phyloP scores from a whole-genome alignment of 163 green algal genomes.

The Volvox carteri region DNA sequence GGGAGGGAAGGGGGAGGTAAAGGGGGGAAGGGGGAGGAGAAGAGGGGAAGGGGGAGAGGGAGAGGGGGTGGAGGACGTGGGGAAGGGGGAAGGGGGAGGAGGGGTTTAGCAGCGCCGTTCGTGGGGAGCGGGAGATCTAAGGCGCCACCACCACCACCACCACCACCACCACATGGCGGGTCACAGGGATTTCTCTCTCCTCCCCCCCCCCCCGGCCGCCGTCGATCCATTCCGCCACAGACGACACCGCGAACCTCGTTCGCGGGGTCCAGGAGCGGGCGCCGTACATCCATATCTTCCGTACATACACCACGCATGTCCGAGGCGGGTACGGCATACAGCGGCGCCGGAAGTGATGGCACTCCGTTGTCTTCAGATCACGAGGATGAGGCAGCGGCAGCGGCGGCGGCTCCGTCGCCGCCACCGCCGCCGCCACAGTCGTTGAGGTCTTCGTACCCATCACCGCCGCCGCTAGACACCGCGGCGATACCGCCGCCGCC shows the following conservation, averaged over 20 bases:
- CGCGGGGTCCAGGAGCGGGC: not conserved
- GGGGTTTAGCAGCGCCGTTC: no score
- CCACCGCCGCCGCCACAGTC: not conserved
- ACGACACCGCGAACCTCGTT: not conserved
- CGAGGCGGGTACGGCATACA: not conserved
- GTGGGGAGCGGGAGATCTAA: no score
- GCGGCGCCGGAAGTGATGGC: not conserved
- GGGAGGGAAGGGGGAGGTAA: not conserved
- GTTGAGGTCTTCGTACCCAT: not conserved
- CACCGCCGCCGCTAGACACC: not conserved
- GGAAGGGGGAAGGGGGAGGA: not conserved
- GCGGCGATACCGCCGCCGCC: no score
- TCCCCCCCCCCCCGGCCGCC: not conserved
- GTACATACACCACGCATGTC: conserved; percentile 1
- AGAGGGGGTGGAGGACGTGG: not conserved
- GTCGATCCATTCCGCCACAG: not conserved
- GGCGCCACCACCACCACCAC: no score
- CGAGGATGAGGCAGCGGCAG: not conserved
- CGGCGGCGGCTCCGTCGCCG: not conserved
- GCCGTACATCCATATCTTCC: not conserved
- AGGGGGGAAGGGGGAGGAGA: not conserved
- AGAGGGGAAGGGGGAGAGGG: not conserved
- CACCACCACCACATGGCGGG: no score
- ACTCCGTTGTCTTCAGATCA: conserved; percentile 19
- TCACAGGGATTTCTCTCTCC: no score